Evolutionary conservation across 257 asterid species (phyloP), one percentile per base, ranked within the genome.

Genomic region (Vinca minor): DNA sequence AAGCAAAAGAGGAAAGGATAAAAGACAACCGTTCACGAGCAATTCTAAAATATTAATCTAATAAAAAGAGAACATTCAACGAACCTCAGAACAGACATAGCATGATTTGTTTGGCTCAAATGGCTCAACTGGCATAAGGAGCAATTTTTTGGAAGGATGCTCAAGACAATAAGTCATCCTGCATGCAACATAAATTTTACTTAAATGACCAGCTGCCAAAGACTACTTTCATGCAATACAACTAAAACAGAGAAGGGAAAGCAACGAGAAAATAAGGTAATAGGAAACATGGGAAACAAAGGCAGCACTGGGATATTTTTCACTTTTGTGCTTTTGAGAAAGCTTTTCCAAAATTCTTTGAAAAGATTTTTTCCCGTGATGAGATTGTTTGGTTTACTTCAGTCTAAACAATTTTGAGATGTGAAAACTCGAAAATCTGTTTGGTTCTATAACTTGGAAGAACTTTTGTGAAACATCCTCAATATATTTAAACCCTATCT

Each of bases 161-260:
- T 89, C 91, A 54, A 93, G 96, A 70, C 99, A 93, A 72, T 85
- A 93, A 18, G 99, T 93, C 99, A 89, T 93, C 88, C 99, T 93
- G 74, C 81, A 83, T 15, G 54, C 28, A 38, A 57, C 29, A 67
- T 14, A 65, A 41, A 46, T 31, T n/a, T n/a, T 26, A 65, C 56
- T 48, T 65, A 62, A 38, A 42, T 9, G 50, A 52, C 39, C 38
- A 62, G 31, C 26, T 57, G 31, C 47, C 3, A 71, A 55, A n/a
- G 23, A 44, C 34, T 32, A 4, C 14, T 29, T 32, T 20, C 38
- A 39, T 42, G 38, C 39, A 59, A 59, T 7, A 45, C 47, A 49
- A 14, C 47, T 52, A 65, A 52, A 29, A 23, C 26, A 1, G 25
- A 38, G 35, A 21, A 26, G 17, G 8, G 45, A 4, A 28, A 20